Base-by-base conservation (phyloP, 73 alveolate genomes). In the Paramecium tetraurelia region DNA sequence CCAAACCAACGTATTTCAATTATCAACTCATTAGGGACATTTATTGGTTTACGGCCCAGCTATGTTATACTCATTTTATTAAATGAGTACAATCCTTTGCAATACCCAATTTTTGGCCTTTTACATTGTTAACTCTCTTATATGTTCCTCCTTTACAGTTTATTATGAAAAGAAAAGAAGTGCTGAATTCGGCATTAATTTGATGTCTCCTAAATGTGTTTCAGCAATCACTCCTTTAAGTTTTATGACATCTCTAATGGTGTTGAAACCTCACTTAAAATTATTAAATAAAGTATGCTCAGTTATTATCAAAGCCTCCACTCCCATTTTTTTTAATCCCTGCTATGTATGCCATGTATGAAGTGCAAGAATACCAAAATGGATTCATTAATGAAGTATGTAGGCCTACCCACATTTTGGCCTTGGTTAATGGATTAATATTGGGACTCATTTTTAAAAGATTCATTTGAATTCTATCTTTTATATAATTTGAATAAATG, bases 311-410 rank as follows among this genome's bases (percentile, higher is more conserved):
- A 41, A 44, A 80, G 90, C 80, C 59, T 4, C 85, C 90, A 14
- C n/a, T 89, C 16, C 94, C 94, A 58, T 89, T 70, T 41, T 89
- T 89, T 46, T 41, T 89, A 24, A 53, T 89, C n/a, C 84, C 94
- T 16, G 85, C 84, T 22, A 53, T 71, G 41, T 70, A 70, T 68
- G 35, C 16, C 48, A 70, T 89, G 89, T 89, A 89, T 71, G 94
- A 89, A 27, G 31, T 77, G 11, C 31, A 89, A 33, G 94, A 89
- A 89, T 89, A 89, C 27, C 27, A 89, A 70, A 89, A 70, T 72
- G 86, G 87, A 27, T 89, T 41, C n/a, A 90, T 89, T 8, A 89
- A 89, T 44, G 94, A 89, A 71, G 75, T 89, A 24, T 89, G 94
- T 70, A 40, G 94, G 29, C 94, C 94, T 10, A 88, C 94, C 11